These are phyloP conservation scores for Nakaseomyces kungkrabaensis DNA, from an alignment of 1,139 yeast genomes.

Conservation along the genomic window DNA sequence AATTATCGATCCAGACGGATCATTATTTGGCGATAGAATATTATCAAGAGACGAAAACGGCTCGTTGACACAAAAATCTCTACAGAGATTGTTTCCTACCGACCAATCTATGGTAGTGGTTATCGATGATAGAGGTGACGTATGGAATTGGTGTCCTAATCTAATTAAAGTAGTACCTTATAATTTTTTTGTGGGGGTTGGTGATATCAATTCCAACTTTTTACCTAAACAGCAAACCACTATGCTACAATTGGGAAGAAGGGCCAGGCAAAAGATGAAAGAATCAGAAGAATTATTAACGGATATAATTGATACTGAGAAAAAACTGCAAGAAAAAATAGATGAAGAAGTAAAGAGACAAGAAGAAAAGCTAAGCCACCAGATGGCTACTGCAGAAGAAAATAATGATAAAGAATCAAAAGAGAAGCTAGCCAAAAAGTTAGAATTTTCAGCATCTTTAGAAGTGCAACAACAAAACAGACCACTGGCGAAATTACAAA, in stretches of 20 bases:
- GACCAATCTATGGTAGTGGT: slow-evolving; percentile 95
- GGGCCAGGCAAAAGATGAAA: slow-evolving; percentile 39
- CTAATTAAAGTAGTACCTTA: slow-evolving; percentile 88
- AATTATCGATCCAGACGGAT: slow-evolving; percentile 83
- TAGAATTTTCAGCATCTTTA: slow-evolving; percentile 31
- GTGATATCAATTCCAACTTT: slow-evolving; percentile 91
- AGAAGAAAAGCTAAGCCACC: slow-evolving; percentile 22
- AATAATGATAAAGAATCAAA: slow-evolving; percentile 24
- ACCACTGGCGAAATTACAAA: slow-evolving; percentile 77
- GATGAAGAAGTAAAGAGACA: slow-evolving; percentile 30
- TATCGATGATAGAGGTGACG: slow-evolving; percentile 97
- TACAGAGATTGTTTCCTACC: slow-evolving; percentile 84
- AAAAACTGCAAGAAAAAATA: slow-evolving; percentile 25
- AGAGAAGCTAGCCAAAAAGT: slow-evolving; percentile 35
- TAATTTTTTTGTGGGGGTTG: slow-evolving; percentile 93
- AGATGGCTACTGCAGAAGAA: slow-evolving; percentile 14
- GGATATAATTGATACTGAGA: slow-evolving; percentile 28
- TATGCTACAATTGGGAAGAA: slow-evolving; percentile 58
- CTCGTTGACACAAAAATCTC: slow-evolving; percentile 76
- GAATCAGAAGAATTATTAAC: slow-evolving; percentile 27
- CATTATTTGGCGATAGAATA: slow-evolving; percentile 82
- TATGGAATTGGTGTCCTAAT: slow-evolving; percentile 96
- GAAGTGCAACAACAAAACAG: slow-evolving; percentile 43
- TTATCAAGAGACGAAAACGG: slow-evolving; percentile 94
- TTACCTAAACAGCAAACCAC: slow-evolving; percentile 69